A percentile compares a stretch with the other conserved stretches of the same genome.
Evolutionary conservation across 179 eudicot species (phyloP).

Genomic region (Heliamphora pulchella): DNA sequence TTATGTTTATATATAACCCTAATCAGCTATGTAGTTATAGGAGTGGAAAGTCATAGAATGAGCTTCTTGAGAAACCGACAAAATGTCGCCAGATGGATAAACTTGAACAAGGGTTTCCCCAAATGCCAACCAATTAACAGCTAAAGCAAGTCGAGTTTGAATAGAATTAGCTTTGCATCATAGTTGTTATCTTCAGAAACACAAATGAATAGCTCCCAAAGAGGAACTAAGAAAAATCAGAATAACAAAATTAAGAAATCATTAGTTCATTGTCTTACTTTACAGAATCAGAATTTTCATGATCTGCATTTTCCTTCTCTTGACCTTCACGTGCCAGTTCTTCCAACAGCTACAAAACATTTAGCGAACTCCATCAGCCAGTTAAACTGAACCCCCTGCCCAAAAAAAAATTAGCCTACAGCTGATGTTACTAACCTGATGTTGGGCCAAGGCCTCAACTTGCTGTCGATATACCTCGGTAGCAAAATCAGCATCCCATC

Average conservation of each 20-base stretch:
- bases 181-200: background rate
- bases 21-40: background rate
- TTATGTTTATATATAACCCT: background rate
- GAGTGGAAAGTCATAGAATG: background rate
- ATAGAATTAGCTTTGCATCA: background rate
- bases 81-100: background rate
- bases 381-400: constrained; percentile 7
- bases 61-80: constrained; percentile 12
- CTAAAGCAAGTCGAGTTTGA: background rate
- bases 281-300: constrained; percentile 33
- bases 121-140: background rate
- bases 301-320: constrained; percentile 57
- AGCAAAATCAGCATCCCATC: constrained; percentile 97
- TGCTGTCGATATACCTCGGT: constrained; percentile 89
- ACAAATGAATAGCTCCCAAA: background rate
- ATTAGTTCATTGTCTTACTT: constrained; percentile 36
- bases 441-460: constrained; percentile 88
- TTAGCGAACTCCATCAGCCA: constrained; percentile 5
- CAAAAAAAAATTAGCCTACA: constrained; percentile 1
- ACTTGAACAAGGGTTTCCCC: background rate
- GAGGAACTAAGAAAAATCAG: background rate
- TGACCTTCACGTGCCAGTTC: constrained; percentile 75
- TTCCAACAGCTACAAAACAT: constrained; percentile 64
- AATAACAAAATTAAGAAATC: background rate
- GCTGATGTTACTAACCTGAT: constrained; percentile 50